Evolutionary conservation across 352 stramenopile genomes (phyloP).

Genomic region (Pythium aristosporum): DNA sequence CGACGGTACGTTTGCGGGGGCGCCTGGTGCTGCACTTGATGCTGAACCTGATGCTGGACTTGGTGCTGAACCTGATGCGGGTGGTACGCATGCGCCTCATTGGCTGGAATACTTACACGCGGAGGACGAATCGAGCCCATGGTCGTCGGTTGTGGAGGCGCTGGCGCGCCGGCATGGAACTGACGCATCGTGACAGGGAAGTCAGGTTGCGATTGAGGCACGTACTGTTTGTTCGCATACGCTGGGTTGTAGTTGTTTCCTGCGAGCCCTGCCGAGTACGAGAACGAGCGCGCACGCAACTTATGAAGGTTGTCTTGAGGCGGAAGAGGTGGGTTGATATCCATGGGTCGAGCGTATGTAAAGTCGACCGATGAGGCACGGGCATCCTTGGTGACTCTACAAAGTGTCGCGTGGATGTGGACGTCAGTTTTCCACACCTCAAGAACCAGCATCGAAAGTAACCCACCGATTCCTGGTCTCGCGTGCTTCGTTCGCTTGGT

Average conservation of each 20-base stretch:
- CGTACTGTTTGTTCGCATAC: constrained; percentile 55
- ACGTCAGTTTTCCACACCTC: neutral
- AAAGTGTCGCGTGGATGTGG: neutral
- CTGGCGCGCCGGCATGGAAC: constrained; percentile 42
- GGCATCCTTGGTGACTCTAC: constrained; percentile 57
- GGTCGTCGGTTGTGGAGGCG: constrained; percentile 36
- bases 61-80: constrained; percentile 21
- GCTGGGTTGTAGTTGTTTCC: constrained; percentile 45
- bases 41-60: constrained; percentile 26
- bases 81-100: constrained; percentile 54
- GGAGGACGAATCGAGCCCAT: constrained; percentile 47
- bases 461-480: constrained; percentile 21
- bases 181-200: constrained; percentile 56
- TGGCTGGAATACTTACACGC: constrained; percentile 64
- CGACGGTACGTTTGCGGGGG: constrained; percentile 58
- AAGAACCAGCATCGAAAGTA: neutral
- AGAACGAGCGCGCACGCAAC: constrained; percentile 74
- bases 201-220: constrained; percentile 39
- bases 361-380: constrained; percentile 79
- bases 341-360: constrained; percentile 45
- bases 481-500: constrained; percentile 19
- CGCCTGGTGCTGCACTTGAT: constrained; percentile 41
- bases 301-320: constrained; percentile 65
- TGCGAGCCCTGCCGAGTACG: constrained; percentile 64
- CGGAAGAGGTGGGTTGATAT: constrained; percentile 67